Conservation (phyloP, 2,329 filamentous ascomycete genomes). For the Penicillium rolfsii region DNA sequence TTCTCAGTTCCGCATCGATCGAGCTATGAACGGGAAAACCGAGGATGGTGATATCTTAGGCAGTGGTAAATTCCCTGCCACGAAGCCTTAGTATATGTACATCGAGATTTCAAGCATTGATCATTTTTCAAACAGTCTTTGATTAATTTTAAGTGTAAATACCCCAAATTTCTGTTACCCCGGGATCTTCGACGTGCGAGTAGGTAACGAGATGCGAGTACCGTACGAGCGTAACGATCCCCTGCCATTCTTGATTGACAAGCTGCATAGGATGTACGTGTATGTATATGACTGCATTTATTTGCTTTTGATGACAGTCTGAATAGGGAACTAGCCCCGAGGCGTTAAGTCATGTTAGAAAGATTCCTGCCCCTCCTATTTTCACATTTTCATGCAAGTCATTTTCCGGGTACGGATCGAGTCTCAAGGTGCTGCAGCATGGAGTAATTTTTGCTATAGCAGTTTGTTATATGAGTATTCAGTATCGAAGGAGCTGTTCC, state of each 20-base stretch:
- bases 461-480: too few species aligned
- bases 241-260: neutral
- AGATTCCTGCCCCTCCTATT: neutral
- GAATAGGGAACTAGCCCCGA: neutral
- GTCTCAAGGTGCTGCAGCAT: neutral
- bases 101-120: neutral
- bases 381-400: neutral
- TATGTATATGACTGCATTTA: neutral
- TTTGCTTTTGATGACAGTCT: neutral
- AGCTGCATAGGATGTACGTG: neutral
- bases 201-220: neutral
- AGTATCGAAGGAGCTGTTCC: too few species aligned
- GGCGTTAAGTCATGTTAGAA: neutral
- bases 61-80: constrained; percentile 22
- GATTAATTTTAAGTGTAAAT: too few species aligned
- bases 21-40: constrained; percentile 26
- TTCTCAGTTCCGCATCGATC: constrained; percentile 32
- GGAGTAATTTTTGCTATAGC: neutral
- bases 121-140: too few species aligned
- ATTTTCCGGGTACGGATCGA: neutral
- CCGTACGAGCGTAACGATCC: neutral
- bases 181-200: too few species aligned
- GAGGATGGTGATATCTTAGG: constrained; percentile 36
- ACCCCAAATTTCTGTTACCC: too few species aligned
- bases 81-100: constrained; percentile 14